Evolutionary conservation across 2,329 filamentous ascomycete species (phyloP).

Genomic region (Trichoderma endophyticum): DNA sequence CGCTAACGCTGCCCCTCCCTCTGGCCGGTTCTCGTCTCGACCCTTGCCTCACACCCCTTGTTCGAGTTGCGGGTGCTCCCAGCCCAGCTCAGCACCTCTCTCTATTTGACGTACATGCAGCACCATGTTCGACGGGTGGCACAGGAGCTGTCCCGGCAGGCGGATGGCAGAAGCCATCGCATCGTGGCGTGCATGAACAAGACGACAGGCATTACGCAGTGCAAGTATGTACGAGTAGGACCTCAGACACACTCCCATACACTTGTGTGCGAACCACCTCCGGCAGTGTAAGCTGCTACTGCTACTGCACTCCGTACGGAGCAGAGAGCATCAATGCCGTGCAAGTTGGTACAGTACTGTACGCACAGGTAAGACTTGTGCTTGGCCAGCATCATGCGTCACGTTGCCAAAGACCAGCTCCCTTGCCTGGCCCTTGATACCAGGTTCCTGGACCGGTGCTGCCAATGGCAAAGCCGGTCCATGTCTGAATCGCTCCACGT

Average conservation of each 20-base stretch:
- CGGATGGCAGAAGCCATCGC: neutral
- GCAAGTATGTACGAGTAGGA: no score
- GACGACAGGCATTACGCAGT: neutral
- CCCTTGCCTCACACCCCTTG: constrained; percentile 1
- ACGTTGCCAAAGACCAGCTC: neutral
- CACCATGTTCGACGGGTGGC: neutral
- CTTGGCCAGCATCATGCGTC: constrained; percentile 12
- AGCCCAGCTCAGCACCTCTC: neutral
- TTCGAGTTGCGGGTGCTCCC: neutral
- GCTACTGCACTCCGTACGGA: neutral
- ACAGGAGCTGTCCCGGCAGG: neutral
- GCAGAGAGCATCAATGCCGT: neutral
- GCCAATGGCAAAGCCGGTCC: constrained; percentile 4
- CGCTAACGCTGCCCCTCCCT: constrained; percentile 4
- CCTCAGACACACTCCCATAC: neutral
- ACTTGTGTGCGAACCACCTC: neutral
- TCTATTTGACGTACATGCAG: neutral
- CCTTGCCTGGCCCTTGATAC: constrained; percentile 9
- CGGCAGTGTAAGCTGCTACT: neutral
- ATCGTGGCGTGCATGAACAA: constrained; percentile 1
- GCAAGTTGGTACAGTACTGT: neutral
- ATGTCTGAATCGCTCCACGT: constrained; percentile 5
- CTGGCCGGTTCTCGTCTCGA: neutral
- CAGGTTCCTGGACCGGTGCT: constrained; percentile 15
- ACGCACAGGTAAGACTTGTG: neutral